Evolutionary conservation across 2,329 filamentous ascomycete genomes (phyloP).

Genomic region (Trichoderma sp.): DNA sequence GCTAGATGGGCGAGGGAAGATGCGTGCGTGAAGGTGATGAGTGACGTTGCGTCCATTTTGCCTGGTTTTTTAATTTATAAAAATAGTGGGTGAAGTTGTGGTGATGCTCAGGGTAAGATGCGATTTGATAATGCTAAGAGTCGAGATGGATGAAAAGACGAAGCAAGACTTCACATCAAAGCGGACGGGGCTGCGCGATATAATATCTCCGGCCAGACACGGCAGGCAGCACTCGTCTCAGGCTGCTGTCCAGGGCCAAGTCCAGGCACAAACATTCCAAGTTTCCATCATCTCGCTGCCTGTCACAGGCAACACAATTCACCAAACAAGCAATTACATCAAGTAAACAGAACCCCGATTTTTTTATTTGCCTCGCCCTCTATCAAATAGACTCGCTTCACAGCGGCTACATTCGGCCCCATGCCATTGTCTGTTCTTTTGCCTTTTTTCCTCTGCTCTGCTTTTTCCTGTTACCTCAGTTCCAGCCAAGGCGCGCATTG

Average conservation of each 20-base stretch:
- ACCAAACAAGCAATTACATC: neutral
- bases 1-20: constrained; percentile 17
- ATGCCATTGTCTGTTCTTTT: neutral
- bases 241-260: neutral
- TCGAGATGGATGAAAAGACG: neutral
- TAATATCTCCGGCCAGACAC: constrained; percentile 3
- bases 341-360: neutral
- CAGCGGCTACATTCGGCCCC: constrained; percentile 2
- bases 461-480: neutral
- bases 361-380: constrained; percentile 3
- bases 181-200: neutral
- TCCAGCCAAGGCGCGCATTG: neutral
- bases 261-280: neutral
- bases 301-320: neutral
- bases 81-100: neutral
- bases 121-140: neutral
- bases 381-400: constrained; percentile 1
- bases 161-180: neutral
- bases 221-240: neutral
- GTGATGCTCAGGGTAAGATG: neutral
- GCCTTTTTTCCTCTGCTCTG: neutral
- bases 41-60: neutral
- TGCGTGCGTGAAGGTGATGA: constrained; percentile 17
- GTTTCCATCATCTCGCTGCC: constrained; percentile 3
- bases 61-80: neutral